These are phyloP conservation scores for Olyra latifolia DNA, from an alignment of 176 grass and related monocot genomes.

Conservation along the genomic window DNA sequence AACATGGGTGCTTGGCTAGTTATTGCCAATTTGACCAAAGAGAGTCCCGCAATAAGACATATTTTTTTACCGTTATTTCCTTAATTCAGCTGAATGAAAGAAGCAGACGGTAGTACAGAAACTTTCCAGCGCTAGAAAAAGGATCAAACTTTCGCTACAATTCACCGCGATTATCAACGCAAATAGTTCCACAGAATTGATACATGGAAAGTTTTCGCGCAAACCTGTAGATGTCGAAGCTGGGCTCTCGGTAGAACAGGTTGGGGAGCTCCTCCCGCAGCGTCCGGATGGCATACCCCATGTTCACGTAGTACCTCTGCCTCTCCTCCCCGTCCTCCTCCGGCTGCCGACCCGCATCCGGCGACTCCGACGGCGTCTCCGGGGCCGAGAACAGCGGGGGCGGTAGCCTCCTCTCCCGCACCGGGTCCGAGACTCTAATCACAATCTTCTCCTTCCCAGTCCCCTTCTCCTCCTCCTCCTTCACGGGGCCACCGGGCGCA, in stretches of 20 bases:
- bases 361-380: conserved; percentile 25
- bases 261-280: conserved; percentile 78
- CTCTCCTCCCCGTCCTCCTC: conserved; percentile 46
- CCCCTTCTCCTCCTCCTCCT: conserved; percentile 43
- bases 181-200: background rate
- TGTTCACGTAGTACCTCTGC: conserved; percentile 76
- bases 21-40: background rate
- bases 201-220: background rate
- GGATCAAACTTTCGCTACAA: background rate
- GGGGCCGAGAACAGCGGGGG: conserved; percentile 46
- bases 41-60: background rate
- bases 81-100: background rate
- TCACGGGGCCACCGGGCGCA: conserved; percentile 31
- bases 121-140: background rate
- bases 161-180: background rate
- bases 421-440: conserved; percentile 79
- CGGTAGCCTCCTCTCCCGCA: conserved; percentile 45
- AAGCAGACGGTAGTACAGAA: background rate
- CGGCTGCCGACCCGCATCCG: background rate
- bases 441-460: conserved; percentile 44
- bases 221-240: conserved; percentile 86
- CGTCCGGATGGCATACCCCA: conserved; percentile 83
- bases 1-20: no score
- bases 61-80: no score
- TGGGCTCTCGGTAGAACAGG: conserved; percentile 71